These are phyloP conservation scores for Aspergillus floridensis DNA, from an alignment of 2,329 filamentous ascomycete genomes.

Conservation along the genomic window DNA sequence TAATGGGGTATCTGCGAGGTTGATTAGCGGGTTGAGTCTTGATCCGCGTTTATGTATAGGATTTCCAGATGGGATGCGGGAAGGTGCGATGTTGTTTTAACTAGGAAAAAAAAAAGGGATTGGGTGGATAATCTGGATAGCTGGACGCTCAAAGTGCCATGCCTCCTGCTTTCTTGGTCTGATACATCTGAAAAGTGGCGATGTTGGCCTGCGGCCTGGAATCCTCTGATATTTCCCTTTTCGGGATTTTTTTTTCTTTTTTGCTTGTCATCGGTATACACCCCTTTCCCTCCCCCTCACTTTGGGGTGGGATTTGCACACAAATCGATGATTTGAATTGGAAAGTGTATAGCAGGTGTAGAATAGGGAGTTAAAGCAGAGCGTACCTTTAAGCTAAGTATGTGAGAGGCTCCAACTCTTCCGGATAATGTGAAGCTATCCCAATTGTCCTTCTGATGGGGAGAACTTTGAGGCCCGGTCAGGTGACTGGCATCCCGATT, in stretches of 20 bases:
- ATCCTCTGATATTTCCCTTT: neutral
- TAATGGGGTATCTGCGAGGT: too few species aligned
- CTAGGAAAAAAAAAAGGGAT: too few species aligned
- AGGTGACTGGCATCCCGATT: constrained; percentile 10
- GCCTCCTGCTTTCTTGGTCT: too few species aligned
- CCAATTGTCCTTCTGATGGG: neutral
- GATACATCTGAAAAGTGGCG: too few species aligned
- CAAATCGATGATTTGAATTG: neutral
- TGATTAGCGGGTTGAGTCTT: too few species aligned
- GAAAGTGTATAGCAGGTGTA: neutral
- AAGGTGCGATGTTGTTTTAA: too few species aligned
- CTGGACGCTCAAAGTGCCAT: too few species aligned
- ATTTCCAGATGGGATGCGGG: too few species aligned
- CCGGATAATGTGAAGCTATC: neutral
- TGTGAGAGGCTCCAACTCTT: neutral
- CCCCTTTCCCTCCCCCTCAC: neutral
- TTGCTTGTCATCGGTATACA: neutral
- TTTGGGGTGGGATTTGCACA: neutral
- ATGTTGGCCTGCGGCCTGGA: too few species aligned
- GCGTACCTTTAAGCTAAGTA: neutral
- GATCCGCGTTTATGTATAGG: too few species aligned
- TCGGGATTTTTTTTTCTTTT: neutral
- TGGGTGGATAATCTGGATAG: too few species aligned
- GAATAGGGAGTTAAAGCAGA: rapidly evolving
- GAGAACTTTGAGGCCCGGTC: constrained; percentile 13